Base-by-base conservation (phyloP, 2,329 filamentous ascomycete species). In the Rutstroemia sydowiana region DNA sequence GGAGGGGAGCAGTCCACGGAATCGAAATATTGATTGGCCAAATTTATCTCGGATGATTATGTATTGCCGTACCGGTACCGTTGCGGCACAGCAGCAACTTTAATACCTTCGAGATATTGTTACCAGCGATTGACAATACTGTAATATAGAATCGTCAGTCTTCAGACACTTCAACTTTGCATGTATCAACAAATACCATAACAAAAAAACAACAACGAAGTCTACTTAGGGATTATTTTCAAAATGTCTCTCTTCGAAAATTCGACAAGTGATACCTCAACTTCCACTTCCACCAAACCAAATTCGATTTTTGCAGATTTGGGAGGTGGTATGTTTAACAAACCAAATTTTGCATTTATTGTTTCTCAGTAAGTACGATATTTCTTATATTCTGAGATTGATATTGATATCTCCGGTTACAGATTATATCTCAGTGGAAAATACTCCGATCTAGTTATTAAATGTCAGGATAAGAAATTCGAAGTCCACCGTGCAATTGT, bases 401-500 rank as follows among this genome's bases (percentile, higher is more conserved):
- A 11, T 7, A 28, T 40, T n/a, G 8, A 26, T 8, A 26, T 26
- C 23, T 26, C 23, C 4, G 23, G 23, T 8, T 28, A 36, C n/a
- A 52, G 50, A 7, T 36, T 52, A 4, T 48, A 52, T 20, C 10
- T 10, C 1, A 41, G 13, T 3, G 44, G 50, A 16, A 48, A 52
- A 31, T 61, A 58, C 37, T 53, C 52, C 13, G 56, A 62, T 26
- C 16, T 62, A 14, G 50, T 46, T 7, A 56, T 63, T 23, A 47
- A 45, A 26, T 60, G 55, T 36, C 37, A 57, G 26, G 55, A 44
- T 3, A 43, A 34, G 10, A 40, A 47, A 3, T 61, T 52, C 44
- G 55, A 56, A 14, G 59, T 58, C 18, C 61, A 61, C 48, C 42
- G 49, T 28, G 52, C 48, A n/a, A 51, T 61, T 10, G 40, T 62